These are phyloP conservation scores for Candida broadrunensis DNA, from an alignment of 805 yeast genomes.

Conservation along the genomic window DNA sequence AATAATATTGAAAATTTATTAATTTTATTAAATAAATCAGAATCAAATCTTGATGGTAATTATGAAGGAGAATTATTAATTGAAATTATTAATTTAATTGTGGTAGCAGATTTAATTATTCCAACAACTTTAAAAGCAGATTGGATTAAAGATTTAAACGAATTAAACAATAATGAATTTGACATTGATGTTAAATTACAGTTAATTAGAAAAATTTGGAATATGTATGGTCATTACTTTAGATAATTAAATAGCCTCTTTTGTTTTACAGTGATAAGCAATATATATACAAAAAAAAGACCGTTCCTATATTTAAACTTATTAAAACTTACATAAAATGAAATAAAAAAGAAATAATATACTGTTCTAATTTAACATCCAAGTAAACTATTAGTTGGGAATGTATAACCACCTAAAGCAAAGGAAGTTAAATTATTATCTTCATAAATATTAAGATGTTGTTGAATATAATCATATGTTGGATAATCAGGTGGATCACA, in stretches of 20 bases:
- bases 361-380: constrained; percentile 13
- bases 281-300: not conserved
- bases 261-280: constrained; percentile 1
- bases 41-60: constrained; percentile 8
- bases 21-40: constrained; percentile 3
- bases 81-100: constrained; percentile 58
- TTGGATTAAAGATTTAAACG: constrained; percentile 65
- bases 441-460: constrained; percentile 65
- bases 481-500: constrained; percentile 89
- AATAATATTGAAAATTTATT: constrained; percentile 60
- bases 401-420: constrained; percentile 65
- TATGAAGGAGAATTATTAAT: constrained; percentile 63
- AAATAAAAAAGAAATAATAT: no score
- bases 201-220: constrained; percentile 59
- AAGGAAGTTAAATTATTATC: constrained; percentile 72
- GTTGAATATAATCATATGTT: constrained; percentile 75
- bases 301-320: no score
- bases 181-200: constrained; percentile 37
- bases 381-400: constrained; percentile 36
- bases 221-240: constrained; percentile 48
- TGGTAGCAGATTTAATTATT: constrained; percentile 45
- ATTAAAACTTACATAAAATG: no score
- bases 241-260: constrained; percentile 6
- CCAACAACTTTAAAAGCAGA: constrained; percentile 50
- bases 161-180: constrained; percentile 44